A percentile compares a stretch with the other conserved stretches of the same genome.
Evolutionary conservation across 345 rosid genomes (phyloP).

Genomic region (Lepidium africanum): DNA sequence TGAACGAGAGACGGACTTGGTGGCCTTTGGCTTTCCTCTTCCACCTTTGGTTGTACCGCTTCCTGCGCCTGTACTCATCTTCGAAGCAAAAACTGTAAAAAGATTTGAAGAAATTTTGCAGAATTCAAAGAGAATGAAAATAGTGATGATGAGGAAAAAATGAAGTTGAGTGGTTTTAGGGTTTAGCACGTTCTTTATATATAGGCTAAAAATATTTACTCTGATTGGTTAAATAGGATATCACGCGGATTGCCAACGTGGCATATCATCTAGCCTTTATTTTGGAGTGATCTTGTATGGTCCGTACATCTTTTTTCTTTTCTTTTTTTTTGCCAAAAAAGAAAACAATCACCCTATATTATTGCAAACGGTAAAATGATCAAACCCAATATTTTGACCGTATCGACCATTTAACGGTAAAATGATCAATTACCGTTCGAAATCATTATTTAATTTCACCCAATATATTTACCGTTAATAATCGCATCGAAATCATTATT

Average conservation of each 20-base stretch:
- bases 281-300: neutral
- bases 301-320: neutral
- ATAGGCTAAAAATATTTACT: neutral
- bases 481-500: no score
- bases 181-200: neutral
- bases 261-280: neutral
- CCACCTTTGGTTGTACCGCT: conserved; percentile 39
- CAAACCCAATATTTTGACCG: no score
- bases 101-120: neutral
- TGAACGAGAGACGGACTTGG: conserved; percentile 60
- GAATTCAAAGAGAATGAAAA: neutral
- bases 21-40: conserved; percentile 47
- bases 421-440: no score
- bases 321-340: no score
- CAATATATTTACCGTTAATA: no score
- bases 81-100: neutral
- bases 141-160: neutral
- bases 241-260: conserved; percentile 35
- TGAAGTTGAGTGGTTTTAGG: neutral
- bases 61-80: conserved; percentile 39
- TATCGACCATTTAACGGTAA: no score
- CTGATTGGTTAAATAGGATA: conserved; percentile 20
- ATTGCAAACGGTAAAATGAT: no score
- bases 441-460: no score
- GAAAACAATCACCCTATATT: no score